These are phyloP conservation scores for Sphaerobolus stellatus DNA, from an alignment of 1,284 basidiomycete genomes.

Conservation along the genomic window DNA sequence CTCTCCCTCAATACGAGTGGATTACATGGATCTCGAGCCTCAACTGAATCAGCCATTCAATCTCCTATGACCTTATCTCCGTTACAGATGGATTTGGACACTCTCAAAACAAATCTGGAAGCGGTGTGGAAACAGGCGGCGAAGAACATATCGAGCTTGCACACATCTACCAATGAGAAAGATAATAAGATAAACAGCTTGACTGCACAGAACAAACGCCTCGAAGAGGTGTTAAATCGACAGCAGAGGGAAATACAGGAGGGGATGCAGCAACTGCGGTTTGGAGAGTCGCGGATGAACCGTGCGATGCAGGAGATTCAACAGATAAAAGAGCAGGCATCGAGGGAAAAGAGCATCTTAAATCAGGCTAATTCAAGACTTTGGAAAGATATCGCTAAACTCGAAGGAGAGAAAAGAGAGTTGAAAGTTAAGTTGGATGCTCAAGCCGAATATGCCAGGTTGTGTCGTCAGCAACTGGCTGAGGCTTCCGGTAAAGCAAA, in stretches of 20 bases:
- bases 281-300: not conserved
- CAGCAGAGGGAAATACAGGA: not conserved
- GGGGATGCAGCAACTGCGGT: not conserved
- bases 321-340: not conserved
- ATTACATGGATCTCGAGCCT: not conserved
- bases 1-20: slow-evolving; percentile 2
- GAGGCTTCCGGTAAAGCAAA: not conserved
- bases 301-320: not conserved
- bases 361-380: slow-evolving; percentile 3
- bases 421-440: slow-evolving; percentile 5
- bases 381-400: slow-evolving; percentile 2
- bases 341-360: slow-evolving; percentile 1
- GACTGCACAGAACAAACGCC: not conserved
- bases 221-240: not conserved
- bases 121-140: not conserved
- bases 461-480: not conserved
- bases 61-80: not conserved
- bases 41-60: not conserved
- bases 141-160: not conserved
- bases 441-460: slow-evolving; percentile 2
- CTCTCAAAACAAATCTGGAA: not conserved
- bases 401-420: slow-evolving; percentile 10
- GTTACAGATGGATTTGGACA: not conserved
- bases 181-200: not conserved
- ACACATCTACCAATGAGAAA: not conserved